Percentiles rank a stretch among this genome's conserved stretches.
Conservation (phyloP, 805 yeast species). For the Yamadazyma paraphyllophila region DNA sequence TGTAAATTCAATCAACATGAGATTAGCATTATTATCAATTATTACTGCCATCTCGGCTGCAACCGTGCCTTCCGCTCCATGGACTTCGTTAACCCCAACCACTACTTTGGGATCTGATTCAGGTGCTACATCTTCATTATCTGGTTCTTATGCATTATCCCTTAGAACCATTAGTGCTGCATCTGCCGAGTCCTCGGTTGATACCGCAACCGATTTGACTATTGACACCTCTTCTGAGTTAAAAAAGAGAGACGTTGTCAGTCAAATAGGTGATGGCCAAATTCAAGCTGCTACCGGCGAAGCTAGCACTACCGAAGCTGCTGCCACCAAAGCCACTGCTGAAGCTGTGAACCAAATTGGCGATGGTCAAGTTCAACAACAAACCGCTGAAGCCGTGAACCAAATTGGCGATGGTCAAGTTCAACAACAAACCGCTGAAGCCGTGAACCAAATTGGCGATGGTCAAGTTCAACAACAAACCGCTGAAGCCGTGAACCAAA, state of each 20-base stretch:
- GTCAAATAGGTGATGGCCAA: constrained; percentile 50
- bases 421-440: constrained; percentile 25
- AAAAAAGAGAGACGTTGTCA: constrained; percentile 16
- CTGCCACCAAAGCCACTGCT: constrained; percentile 16
- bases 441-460: constrained; percentile 18
- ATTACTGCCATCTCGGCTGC: constrained; percentile 17
- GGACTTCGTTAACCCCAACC: constrained; percentile 32
- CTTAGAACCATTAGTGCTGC: constrained; percentile 24
- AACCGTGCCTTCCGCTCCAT: constrained; percentile 24
- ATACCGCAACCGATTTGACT: constrained; percentile 1
- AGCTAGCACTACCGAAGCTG: constrained; percentile 21
- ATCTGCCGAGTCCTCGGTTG: constrained; percentile 11
- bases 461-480: constrained; percentile 20
- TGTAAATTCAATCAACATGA: constrained; percentile 7
- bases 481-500: constrained; percentile 13
- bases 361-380: constrained; percentile 20
- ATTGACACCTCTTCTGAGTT: constrained; percentile 7
- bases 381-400: constrained; percentile 23
- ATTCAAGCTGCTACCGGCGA: constrained; percentile 32
- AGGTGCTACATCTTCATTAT: constrained; percentile 24
- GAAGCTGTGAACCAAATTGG: constrained; percentile 26
- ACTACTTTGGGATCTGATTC: constrained; percentile 19
- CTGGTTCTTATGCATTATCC: constrained; percentile 33
- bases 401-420: constrained; percentile 25
- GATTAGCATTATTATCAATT: constrained; percentile 8